These are phyloP conservation scores for Volvox carteri DNA, from an alignment of 163 green algal species.

Conservation along the genomic window DNA sequence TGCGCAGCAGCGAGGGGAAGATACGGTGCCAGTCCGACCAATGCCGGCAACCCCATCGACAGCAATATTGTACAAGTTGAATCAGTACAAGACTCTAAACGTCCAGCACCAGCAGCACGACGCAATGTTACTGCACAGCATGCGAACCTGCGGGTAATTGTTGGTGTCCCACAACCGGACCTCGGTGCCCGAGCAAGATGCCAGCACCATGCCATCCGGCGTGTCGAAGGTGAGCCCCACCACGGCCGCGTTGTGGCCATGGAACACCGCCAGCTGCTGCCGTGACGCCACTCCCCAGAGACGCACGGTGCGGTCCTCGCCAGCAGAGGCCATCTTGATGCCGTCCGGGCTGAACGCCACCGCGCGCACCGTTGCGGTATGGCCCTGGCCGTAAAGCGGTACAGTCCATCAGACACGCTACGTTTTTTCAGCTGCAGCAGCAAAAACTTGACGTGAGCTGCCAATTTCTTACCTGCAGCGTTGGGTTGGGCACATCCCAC, in stretches of 20 bases:
- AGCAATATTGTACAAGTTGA: no score
- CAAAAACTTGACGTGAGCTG: not conserved
- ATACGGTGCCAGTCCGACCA: no score
- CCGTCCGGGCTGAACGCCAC: slow-evolving; percentile 47
- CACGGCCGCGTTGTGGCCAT: slow-evolving; percentile 32
- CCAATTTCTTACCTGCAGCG: slow-evolving; percentile 11
- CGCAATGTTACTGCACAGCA: no score
- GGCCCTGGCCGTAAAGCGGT: no score
- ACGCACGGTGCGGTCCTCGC: slow-evolving; percentile 44
- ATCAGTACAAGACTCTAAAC: no score
- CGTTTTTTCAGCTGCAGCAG: not conserved
- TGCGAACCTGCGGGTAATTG: slow-evolving; percentile 45
- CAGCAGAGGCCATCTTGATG: slow-evolving; percentile 37
- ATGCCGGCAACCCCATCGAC: no score
- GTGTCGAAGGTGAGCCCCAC: slow-evolving; percentile 21
- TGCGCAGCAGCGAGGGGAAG: no score
- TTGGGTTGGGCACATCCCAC: slow-evolving; percentile 23
- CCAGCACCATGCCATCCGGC: slow-evolving; percentile 33
- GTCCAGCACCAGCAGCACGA: no score
- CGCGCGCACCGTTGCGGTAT: slow-evolving; percentile 11
- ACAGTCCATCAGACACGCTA: no score
- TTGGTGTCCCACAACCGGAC: slow-evolving; percentile 47
- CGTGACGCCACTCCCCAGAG: slow-evolving; percentile 26
- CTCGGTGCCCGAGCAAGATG: slow-evolving; percentile 25
- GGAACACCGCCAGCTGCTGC: slow-evolving; percentile 52